Conservation (phyloP, 495 filamentous ascomycete genomes). For the Baudoinia panamericana region DNA sequence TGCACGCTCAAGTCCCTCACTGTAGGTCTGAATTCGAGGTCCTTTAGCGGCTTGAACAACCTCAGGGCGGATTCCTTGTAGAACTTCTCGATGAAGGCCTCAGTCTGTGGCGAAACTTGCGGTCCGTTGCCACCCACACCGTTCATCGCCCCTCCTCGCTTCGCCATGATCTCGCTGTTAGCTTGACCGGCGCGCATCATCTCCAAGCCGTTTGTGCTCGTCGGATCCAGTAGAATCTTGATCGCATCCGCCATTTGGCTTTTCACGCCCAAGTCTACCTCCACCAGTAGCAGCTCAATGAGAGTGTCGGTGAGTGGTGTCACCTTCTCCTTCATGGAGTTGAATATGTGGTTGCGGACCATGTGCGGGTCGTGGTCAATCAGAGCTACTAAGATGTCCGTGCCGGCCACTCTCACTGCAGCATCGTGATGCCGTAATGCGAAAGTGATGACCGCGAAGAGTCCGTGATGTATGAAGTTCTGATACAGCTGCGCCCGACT, state of each 20-base stretch:
- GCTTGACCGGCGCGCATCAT: conserved; percentile 41
- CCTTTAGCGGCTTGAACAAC: conserved; percentile 76
- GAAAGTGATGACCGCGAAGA: conserved; percentile 83
- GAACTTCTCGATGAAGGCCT: conserved; percentile 70
- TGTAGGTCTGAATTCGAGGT: conserved; percentile 53
- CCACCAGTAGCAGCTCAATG: conserved; percentile 81
- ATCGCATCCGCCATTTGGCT: conserved; percentile 92
- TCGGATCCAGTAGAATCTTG: conserved; percentile 85
- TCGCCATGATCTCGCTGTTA: conserved; percentile 54
- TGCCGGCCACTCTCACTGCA: conserved; percentile 77
- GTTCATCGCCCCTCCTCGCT: conserved; percentile 32
- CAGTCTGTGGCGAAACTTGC: conserved; percentile 53
- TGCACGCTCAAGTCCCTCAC: conserved; percentile 53
- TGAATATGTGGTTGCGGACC: conserved; percentile 86
- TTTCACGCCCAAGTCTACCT: conserved; percentile 87
- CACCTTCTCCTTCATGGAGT: conserved; percentile 73
- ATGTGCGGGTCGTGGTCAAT: conserved; percentile 91
- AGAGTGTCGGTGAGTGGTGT: conserved; percentile 83
- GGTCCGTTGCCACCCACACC: not conserved
- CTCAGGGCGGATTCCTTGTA: conserved; percentile 80
- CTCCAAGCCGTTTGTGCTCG: conserved; percentile 42
- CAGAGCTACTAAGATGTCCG: conserved; percentile 83
- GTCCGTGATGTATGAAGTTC: conserved; percentile 77
- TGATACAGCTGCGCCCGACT: conserved; percentile 68
- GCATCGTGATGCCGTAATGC: conserved; percentile 76